A percentile compares a stretch with the other conserved stretches of the same genome.
These are phyloP conservation scores for Fraxinus nigra DNA, from an alignment of 305 asterid species.

Conservation along the genomic window DNA sequence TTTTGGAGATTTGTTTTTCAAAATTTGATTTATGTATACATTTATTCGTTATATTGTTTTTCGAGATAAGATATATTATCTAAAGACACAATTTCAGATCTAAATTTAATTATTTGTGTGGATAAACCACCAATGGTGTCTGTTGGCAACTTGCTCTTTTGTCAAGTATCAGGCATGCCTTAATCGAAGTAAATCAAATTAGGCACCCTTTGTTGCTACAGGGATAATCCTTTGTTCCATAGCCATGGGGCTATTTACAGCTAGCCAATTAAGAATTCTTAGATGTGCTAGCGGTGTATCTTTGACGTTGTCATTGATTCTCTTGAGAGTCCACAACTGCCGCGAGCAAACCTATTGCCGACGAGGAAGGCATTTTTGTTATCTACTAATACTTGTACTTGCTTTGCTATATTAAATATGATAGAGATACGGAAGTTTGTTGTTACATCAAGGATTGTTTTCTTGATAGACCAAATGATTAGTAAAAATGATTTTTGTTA, in stretches of 20 bases:
- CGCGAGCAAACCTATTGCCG: neutral
- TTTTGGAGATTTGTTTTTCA: conserved; percentile 11
- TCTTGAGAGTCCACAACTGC: neutral
- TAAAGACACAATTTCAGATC: neutral
- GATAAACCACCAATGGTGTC: neutral
- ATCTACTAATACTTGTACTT: neutral
- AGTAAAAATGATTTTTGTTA: neutral
- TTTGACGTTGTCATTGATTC: neutral
- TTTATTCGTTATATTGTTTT: neutral
- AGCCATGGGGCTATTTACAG: neutral
- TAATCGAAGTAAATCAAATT: neutral
- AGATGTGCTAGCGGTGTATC: neutral
- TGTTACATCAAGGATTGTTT: conserved; percentile 7
- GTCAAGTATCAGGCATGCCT: conserved; percentile 11
- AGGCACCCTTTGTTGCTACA: neutral
- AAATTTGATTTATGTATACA: neutral
- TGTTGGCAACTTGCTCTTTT: neutral
- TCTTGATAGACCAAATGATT: conserved; percentile 7
- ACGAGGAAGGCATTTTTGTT: neutral
- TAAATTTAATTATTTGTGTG: neutral
- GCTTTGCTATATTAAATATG: neutral
- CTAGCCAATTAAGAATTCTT: neutral
- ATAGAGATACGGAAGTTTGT: conserved; percentile 4
- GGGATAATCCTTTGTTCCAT: neutral
- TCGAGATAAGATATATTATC: neutral